Evolutionary conservation across 2,329 filamentous ascomycete species (phyloP).

Genomic region (Chrysosporium queenslandicum): DNA sequence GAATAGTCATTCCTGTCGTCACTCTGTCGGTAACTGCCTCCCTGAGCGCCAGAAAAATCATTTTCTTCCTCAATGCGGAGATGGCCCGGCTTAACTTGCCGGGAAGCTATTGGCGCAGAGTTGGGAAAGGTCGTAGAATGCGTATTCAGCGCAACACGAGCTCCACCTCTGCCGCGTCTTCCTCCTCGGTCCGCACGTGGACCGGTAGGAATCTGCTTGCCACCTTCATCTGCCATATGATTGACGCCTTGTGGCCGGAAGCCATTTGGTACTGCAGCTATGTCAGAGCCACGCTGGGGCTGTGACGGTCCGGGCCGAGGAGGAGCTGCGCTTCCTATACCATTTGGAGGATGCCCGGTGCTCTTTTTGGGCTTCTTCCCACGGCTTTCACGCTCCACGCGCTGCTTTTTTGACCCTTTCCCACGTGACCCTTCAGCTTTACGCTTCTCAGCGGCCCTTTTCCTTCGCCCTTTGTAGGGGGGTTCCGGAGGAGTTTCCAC

Average conservation of each 20-base stretch:
- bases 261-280: not conserved
- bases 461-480: not conserved
- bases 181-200: not conserved
- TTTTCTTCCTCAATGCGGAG: not conserved
- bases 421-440: not conserved
- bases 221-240: not conserved
- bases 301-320: not conserved
- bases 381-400: not conserved
- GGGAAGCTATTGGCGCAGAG: not conserved
- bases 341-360: not conserved
- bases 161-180: not conserved
- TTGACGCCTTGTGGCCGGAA: not conserved
- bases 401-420: not conserved
- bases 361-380: not conserved
- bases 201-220: not conserved
- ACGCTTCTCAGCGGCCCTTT: not conserved
- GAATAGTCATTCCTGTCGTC: not conserved
- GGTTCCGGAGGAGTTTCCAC: not conserved
- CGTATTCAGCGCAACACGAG: not conserved
- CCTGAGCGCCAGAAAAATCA: not conserved
- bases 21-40: not conserved
- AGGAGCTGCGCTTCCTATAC: not conserved
- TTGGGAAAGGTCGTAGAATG: not conserved
- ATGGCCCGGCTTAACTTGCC: not conserved
- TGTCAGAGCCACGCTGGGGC: not conserved